Conservation (phyloP, 1,284 basidiomycete species). For the Wallemia hederae region DNA sequence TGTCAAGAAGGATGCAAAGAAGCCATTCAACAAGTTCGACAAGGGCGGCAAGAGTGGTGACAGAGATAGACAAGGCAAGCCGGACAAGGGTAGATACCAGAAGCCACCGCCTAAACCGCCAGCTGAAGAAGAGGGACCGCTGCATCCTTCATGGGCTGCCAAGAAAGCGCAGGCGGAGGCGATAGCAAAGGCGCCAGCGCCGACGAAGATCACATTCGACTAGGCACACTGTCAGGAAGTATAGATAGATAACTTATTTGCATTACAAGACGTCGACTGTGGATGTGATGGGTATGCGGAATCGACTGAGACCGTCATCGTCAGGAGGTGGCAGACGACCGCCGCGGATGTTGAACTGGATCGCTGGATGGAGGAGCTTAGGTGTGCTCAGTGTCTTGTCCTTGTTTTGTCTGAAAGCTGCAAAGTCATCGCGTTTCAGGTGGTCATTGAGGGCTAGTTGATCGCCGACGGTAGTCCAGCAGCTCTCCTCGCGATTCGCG, state of each 20-base stretch:
- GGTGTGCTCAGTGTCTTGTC: constrained; percentile 9
- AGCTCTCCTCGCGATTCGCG: constrained; percentile 6
- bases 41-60: not conserved
- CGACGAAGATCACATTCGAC: not conserved
- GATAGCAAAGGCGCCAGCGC: not conserved
- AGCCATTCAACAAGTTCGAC: not conserved
- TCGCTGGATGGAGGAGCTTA: constrained; percentile 9
- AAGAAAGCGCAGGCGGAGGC: not conserved
- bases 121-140: not conserved
- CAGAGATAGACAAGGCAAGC: too few relatives aligned
- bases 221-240: not conserved
- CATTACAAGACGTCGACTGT: not conserved
- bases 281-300: constrained; percentile 5
- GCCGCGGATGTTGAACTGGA: constrained; percentile 10
- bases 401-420: constrained; percentile 9
- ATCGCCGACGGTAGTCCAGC: constrained; percentile 10
- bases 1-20: not conserved
- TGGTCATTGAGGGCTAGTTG: constrained; percentile 10
- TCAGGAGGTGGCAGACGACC: constrained; percentile 1
- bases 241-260: not conserved
- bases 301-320: constrained; percentile 4
- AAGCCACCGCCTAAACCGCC: too few relatives aligned
- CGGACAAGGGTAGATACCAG: too few relatives aligned
- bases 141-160: not conserved
- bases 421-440: constrained; percentile 6